Evolutionary conservation across 2,329 filamentous ascomycete genomes (phyloP).

Genomic region (Cladophialophora immunda): DNA sequence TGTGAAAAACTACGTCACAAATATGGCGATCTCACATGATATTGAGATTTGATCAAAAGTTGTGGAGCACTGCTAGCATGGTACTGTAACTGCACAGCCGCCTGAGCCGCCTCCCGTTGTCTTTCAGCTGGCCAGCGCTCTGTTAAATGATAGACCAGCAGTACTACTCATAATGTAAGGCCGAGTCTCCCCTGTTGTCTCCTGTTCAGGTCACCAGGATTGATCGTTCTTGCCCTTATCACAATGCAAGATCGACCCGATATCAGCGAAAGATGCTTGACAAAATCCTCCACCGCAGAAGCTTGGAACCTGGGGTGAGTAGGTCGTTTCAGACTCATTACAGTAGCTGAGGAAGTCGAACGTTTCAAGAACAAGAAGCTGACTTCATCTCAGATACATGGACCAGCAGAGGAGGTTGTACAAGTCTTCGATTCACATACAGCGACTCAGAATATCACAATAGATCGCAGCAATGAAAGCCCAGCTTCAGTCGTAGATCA

Average conservation of each 20-base stretch:
- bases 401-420: constrained; percentile 17
- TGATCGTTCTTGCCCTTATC: neutral
- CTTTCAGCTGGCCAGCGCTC: constrained; percentile 8
- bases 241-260: neutral
- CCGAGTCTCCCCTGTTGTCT: neutral
- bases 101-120: neutral
- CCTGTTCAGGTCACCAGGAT: constrained; percentile 1
- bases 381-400: constrained; percentile 14
- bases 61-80: neutral
- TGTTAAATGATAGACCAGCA: neutral
- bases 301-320: neutral
- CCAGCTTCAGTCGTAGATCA: constrained; percentile 5
- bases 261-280: constrained; percentile 13
- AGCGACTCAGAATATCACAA: constrained; percentile 15
- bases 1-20: neutral
- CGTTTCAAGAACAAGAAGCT: constrained; percentile 4
- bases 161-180: constrained; percentile 12
- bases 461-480: constrained; percentile 5
- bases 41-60: neutral
- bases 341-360: constrained; percentile 1
- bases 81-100: neutral
- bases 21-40: neutral
- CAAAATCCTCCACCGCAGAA: constrained; percentile 14
- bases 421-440: constrained; percentile 5
- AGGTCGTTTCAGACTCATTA: neutral